Percentiles rank a stretch among this genome's conserved stretches.
Conservation (phyloP, 495 filamentous ascomycete species). For the Hyaloscypha bicolor region DNA sequence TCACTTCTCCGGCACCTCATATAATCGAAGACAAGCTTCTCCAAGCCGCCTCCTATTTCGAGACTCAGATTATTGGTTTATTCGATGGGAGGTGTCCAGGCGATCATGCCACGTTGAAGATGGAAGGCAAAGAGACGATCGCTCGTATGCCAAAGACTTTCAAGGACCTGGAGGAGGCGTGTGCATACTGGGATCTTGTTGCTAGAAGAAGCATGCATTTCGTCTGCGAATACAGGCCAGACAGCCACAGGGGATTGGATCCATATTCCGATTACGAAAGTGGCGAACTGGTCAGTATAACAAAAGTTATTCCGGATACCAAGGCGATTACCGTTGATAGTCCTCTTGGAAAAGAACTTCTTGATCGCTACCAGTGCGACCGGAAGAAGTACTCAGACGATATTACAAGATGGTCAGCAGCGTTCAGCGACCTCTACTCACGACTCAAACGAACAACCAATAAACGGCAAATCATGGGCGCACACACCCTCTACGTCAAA, state of each 20-base stretch:
- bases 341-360: not conserved
- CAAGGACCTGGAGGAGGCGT: not conserved
- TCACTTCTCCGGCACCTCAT: slow-evolving; percentile 2
- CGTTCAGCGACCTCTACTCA: not conserved
- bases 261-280: not conserved
- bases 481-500: slow-evolving; percentile 3
- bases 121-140: not conserved
- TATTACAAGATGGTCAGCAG: not conserved
- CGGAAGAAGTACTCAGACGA: not conserved
- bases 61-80: slow-evolving; percentile 1
- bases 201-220: not conserved
- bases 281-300: not conserved
- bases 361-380: not conserved
- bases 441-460: not conserved
- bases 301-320: too few relatives aligned
- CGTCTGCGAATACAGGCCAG: not conserved
- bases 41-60: slow-evolving; percentile 1
- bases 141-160: not conserved
- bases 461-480: not conserved
- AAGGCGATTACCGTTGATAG: not conserved
- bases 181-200: not conserved
- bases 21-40: slow-evolving; percentile 3
- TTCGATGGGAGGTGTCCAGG: not conserved
- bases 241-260: not conserved
- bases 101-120: not conserved